Percentiles rank a stretch among this genome's conserved stretches.
phyloP scores from a whole-genome alignment of 106 monocot species.

The Xerophyta viscosa region DNA sequence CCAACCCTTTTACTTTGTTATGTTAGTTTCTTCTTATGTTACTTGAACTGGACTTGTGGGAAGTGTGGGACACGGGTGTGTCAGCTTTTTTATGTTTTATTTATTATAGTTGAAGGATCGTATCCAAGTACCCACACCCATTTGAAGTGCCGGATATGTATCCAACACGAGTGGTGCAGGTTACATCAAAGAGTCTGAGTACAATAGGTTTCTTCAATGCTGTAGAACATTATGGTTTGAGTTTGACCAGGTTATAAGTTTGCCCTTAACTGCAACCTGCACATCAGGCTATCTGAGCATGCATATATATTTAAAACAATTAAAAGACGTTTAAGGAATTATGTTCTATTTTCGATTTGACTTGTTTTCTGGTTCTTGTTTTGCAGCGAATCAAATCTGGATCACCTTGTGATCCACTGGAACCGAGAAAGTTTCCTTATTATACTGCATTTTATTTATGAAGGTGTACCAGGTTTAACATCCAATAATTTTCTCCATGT shows the following conservation, averaged over 20 bases:
- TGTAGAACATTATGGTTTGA: background rate
- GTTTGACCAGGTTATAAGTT: background rate
- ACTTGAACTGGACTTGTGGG: too few species aligned
- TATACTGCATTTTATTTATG: slow-evolving; percentile 35
- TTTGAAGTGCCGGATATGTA: too few species aligned
- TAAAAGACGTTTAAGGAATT: background rate
- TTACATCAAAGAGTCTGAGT: too few species aligned
- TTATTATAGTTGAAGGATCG: too few species aligned
- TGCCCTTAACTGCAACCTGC: background rate
- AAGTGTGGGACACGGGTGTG: too few species aligned
- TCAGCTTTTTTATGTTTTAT: too few species aligned
- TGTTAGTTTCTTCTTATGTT: too few species aligned
- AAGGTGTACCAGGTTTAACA: slow-evolving; percentile 8
- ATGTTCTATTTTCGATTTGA: background rate
- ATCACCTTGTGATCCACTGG: slow-evolving; percentile 24
- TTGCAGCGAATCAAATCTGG: slow-evolving; percentile 43
- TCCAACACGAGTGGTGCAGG: too few species aligned
- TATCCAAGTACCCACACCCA: too few species aligned
- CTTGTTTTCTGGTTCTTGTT: slow-evolving; percentile 9
- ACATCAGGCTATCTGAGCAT: background rate
- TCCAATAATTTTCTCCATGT: slow-evolving; percentile 24
- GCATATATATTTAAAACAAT: background rate
- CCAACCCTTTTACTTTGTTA: too few species aligned
- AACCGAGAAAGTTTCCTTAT: slow-evolving; percentile 19
- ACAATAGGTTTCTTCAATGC: too few species aligned